Evolutionary conservation across 495 filamentous ascomycete species (phyloP), one percentile per base, ranked within the genome.

Genomic region (Rhizodiscina lignyota): DNA sequence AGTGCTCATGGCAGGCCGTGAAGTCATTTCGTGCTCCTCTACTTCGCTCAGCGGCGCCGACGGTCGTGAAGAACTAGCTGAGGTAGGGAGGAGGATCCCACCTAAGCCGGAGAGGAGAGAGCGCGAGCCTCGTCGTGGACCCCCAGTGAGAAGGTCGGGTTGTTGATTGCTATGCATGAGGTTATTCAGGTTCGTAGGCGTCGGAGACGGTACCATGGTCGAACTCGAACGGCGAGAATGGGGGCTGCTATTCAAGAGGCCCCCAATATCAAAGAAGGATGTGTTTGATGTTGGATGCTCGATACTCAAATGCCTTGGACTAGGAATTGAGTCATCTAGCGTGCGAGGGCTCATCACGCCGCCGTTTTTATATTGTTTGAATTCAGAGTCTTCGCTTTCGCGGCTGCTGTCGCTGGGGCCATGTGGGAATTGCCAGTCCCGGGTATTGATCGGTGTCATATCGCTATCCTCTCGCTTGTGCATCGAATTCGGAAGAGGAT

Each of bases 181-280:
- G n/a, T n/a, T n/a, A n/a, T n/a, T n/a, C n/a, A n/a, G n/a, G n/a
- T n/a, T n/a, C 30, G 6, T 27, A 13, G 30, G 30, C 30, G 18
- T 6, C 16, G 30, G 8, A 10, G 30, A 6, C 30, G 11, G 46
- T 49, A 26, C 59, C 68, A 41, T 64, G 56, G 21, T 63, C 57
- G 39, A 46, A 34, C 10, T 38, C 61, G 2, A 39, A 67, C 15
- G 51, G 53, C 16, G 53, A 60, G 41, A 59, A 61, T 18, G 41
- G 47, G 23, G 46, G 5, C 42, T 43, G 18, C 38, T 39, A 29
- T 56, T 54, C 0, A 59, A 39, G 1, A 59, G 43, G 8, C 55
- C 55, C 8, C 55, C 55, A 3, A 52, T 46, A 35, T 59, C 55
- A 42, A 52, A 59, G 42, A 59, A 57, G 19, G 24, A 8, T 18